phyloP scores from a whole-genome alignment of 495 filamentous ascomycete species.

The Copromyces sp. region DNA sequence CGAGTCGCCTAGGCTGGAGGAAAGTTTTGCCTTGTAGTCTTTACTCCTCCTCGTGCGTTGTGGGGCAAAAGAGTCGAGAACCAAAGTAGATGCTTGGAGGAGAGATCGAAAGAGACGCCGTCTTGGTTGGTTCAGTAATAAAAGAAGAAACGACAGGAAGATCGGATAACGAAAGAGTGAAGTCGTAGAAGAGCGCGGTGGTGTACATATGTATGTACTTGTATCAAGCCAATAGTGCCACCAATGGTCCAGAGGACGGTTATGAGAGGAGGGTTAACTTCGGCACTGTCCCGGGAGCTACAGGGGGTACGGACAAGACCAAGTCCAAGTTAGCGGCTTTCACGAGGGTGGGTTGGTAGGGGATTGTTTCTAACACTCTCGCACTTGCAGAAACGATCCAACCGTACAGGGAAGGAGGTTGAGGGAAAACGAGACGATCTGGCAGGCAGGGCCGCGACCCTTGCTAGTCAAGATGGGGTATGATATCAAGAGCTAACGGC shows the following conservation, averaged over 20 bases:
- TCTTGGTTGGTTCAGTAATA: neutral
- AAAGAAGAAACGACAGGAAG: conserved; percentile 19
- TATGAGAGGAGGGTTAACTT: conserved; percentile 31
- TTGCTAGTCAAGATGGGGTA: conserved; percentile 26
- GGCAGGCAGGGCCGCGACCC: conserved; percentile 22
- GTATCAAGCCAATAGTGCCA: conserved; percentile 35
- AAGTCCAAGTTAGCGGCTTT: conserved; percentile 33
- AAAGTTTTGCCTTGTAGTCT: neutral
- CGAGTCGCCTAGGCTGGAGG: neutral
- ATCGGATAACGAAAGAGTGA: conserved; percentile 31
- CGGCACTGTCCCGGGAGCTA: conserved; percentile 38
- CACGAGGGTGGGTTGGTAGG: conserved; percentile 29
- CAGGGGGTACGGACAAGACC: conserved; percentile 29
- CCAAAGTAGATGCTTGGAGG: neutral
- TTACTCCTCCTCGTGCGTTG: neutral
- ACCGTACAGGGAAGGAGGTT: conserved; percentile 45
- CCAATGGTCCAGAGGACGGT: conserved; percentile 35
- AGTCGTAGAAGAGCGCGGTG: conserved; percentile 22
- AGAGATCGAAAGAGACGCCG: neutral
- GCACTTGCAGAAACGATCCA: conserved; percentile 40
- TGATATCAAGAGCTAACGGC: conserved; percentile 7
- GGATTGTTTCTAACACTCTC: conserved; percentile 31
- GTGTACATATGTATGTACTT: conserved; percentile 35
- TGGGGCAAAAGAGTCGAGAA: neutral
- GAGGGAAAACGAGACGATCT: conserved; percentile 36